Conservation (phyloP, 306 rosid species). For the Glycine soja region DNA sequence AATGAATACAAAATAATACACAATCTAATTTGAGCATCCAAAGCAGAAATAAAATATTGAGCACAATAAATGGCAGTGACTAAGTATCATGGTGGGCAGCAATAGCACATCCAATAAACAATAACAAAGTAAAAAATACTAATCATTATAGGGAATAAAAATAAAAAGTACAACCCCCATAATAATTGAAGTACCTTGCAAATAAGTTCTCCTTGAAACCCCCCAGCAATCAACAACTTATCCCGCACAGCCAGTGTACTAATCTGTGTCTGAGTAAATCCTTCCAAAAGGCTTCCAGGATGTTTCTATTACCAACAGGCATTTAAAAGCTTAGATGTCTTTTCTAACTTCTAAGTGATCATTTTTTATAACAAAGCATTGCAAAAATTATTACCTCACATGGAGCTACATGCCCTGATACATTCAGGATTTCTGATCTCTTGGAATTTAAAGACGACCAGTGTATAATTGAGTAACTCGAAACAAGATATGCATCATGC, state of each 20-base stretch:
- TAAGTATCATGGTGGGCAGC: neutral
- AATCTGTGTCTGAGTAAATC: conserved; percentile 75
- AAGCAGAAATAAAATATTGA: conserved; percentile 3
- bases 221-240: conserved; percentile 80
- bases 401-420: conserved; percentile 83
- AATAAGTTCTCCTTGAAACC: conserved; percentile 87
- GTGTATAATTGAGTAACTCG: conserved; percentile 70
- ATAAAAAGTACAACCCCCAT: neutral
- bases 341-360: neutral
- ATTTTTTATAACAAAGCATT: conserved; percentile 1
- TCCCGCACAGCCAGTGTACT: conserved; percentile 85
- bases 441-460: conserved; percentile 72
- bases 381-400: conserved; percentile 60
- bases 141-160: neutral
- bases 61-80: neutral
- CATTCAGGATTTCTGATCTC: conserved; percentile 67
- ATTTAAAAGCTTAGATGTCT: conserved; percentile 28
- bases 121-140: neutral
- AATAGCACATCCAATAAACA: neutral
- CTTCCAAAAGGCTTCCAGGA: conserved; percentile 86
- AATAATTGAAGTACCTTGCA: conserved; percentile 68
- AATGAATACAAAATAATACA: conserved; percentile 3
- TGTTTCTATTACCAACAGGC: conserved; percentile 62
- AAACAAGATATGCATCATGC: conserved; percentile 82
- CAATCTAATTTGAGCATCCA: neutral